Base-by-base conservation (phyloP, 345 rosid species). In the Arabidopsis arenosa region DNA sequence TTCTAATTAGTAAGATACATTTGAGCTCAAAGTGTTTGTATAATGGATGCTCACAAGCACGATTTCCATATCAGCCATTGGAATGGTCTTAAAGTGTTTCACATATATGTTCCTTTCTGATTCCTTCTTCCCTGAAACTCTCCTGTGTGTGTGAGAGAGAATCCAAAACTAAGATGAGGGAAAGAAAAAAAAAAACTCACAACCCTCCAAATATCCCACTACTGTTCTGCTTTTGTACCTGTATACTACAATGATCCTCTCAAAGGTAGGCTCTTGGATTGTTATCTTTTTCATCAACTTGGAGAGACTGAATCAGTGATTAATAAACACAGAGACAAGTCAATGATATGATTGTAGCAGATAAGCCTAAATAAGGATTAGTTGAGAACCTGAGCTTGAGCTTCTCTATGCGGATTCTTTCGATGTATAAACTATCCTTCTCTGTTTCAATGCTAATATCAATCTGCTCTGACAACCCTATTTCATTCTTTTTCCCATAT, bases 41-140 rank as follows among this genome's bases (percentile, higher is more conserved):
- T 1, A 35, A 53, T 54, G 14, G 33, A 69, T 73, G 67, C 96
- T 86, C 78, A 93, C 94, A 57, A 93, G 93, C 33, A 89, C 98
- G 39, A 93, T 89, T 75, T 93, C 97, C 97, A 89, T 64, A 79
- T 91, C 96, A 55, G 96, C 94, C 97, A 86, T 91, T 62, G 96
- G 93, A 62, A 91, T 91, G 75, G 81, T 86, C 63, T 85, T 88
- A 79, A 93, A 91, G 84, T 91, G 96, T 80, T 93, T 88, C 71
- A 91, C 80, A 14, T 84, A 85, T 37, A 91, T 74, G 49, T 78
- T 82, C 79, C 90, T 73, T 51, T 85, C 89, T 40, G 60, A 52
- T 52, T 89, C 82, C 8, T 10, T 68, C 66, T 79, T 83, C 23
- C 60, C 73, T 26, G 84, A 57, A 59, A 72, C 84, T 78, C 79